phyloP scores from a whole-genome alignment of 306 rosid genomes.

The Cucumis sativus region Cucumber_9930_V3 NC_026656.2:1867001-1867500 shows the following conservation, averaged over 20 bases:
- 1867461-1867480: background rate
- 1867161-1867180: background rate
- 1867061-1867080: background rate
- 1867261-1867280: background rate
- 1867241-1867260: background rate
- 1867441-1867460: background rate
- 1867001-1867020: conserved; percentile 33
- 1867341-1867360: background rate
- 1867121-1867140: background rate
- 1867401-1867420: background rate
- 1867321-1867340: background rate
- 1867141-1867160: background rate
- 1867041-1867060: background rate
- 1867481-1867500: background rate
- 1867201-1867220: background rate
- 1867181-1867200: background rate
- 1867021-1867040: conserved; percentile 42
- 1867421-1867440: background rate
- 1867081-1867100: background rate
- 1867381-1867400: background rate
- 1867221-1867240: background rate
- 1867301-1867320: background rate
- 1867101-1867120: background rate
- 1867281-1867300: background rate
- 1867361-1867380: background rate